Base-by-base conservation (phyloP, 371 early-diverging fungal genomes). In the Rhizopus stolonifer region DNA sequence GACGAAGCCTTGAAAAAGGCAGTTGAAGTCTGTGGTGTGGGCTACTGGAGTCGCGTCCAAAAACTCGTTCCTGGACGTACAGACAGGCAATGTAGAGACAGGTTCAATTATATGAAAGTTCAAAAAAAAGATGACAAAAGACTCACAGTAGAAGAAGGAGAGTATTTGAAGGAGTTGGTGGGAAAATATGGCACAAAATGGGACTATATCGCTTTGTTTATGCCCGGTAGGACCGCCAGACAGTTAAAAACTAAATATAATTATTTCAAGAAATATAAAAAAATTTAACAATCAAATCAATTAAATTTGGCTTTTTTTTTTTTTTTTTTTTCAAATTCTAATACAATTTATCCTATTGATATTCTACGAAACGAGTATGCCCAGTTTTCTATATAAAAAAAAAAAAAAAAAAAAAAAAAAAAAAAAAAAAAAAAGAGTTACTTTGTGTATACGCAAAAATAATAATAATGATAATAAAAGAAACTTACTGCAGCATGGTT, bases 71-170 rank as follows among this genome's bases (percentile, higher is more conserved):
- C 81, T 1, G 87, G 88, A 17, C 71, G 93, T 40, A 93, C 92
- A 3, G 94, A 94, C 62, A 83, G 87, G 47, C 93, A 95, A 53
- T 93, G 93, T 49, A 81, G 95, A 29, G 94, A 95, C 60, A 74
- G 95, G 45, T 95, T 82, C 62, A 72, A 79, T 55, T 90, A 92
- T 63, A 75, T 85, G 1, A 56, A 91, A 25, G 73, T n/a, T n/a
- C n/a, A 82, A 25, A 91, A 92, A 4, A 64, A 58, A 1, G 58
- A 92, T 34, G 64, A 68, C 26, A 74, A 75, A 18, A 69, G 63
- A 17, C 81, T 89, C 72, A 74, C 80, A 4, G 43, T 58, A 0
- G 86, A 85, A 57, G 70, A 67, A 39, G 22, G 36, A 6, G 29
- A 50, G 19, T 43, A 13, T 6, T 31, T 71, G 1, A 11, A 43